Base-by-base conservation (phyloP, 768 basidiomycete genomes). In the Filobasidium wieringae region DNA sequence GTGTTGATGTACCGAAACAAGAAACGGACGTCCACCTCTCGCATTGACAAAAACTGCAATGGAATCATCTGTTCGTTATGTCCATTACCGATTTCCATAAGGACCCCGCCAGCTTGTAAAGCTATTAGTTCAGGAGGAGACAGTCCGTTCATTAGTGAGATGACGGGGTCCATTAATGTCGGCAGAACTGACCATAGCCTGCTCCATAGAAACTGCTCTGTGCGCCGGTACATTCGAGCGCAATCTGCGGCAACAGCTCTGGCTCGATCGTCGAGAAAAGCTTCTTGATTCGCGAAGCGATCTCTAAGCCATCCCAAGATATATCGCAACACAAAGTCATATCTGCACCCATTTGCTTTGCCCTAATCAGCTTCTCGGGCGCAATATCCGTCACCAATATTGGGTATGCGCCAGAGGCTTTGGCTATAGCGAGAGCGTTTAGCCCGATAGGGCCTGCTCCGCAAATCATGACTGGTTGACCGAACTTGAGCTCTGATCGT, bases 361-460 rank as follows among this genome's bases (percentile, higher is more conserved):
- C 66, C 32, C 63, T 62, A 7, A 53, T 49, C 29, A 67, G 52
- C 27, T 63, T 34, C 51, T 62, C 61, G 52, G 63, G 50, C 43
- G 62, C 64, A 7, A 67, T 47, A 49, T 67, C 66, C 17, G 66
- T 67, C 19, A 67, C 63, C 30, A 57, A 54, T 32, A 67, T 63
- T 22, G 66, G 66, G 41, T 49, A 53, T 12, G 62, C 61, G 6
- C 66, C 66, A 7, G 66, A 64, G 2, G 64, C 64, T 43, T 62
- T 52, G 17, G 66, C 66, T 40, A 61, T 62, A 14, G 64, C 58
- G 12, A 63, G 63, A 50, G 55, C 63, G 31, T 63, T 61, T 1
- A 67, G 56, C 7, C 66, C 66, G 43, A 67, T 67, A 5, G 66
- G 66, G n/a, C 66, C 66, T 11, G 66, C 66, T 15, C 66, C 66